Evolutionary conservation across 441 rosid species (phyloP).

Genomic region (Raphanus hybrid): DNA sequence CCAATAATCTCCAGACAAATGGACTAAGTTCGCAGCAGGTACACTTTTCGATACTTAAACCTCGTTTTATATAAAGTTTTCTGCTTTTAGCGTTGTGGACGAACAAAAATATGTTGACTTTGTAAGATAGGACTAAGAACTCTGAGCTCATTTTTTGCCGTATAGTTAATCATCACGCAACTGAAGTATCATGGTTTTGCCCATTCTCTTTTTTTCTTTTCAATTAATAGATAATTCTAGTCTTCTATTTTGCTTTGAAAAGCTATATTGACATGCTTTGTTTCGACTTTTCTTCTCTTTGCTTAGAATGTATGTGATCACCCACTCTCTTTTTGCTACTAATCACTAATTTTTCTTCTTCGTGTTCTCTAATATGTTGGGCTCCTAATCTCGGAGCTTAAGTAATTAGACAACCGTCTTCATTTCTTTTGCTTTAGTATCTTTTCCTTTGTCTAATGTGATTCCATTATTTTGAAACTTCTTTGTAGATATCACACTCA

Average conservation of each 20-base stretch:
- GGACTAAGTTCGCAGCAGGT: slow-evolving; percentile 32
- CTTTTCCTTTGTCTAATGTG: background rate
- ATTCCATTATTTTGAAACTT: background rate
- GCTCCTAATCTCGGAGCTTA: background rate
- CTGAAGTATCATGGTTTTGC: background rate
- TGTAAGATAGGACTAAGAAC: background rate
- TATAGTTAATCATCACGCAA: too few relatives aligned
- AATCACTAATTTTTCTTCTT: background rate
- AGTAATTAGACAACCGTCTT: slow-evolving; percentile 14
- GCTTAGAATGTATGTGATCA: background rate
- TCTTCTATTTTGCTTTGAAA: background rate
- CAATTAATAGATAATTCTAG: background rate
- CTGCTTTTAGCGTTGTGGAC: background rate
- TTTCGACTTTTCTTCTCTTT: slow-evolving; percentile 15
- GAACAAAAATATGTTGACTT: background rate
- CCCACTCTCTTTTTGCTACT: background rate
- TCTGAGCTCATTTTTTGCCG: background rate
- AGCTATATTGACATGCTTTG: slow-evolving; percentile 18
- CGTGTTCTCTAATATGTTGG: background rate
- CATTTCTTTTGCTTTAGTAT: slow-evolving; percentile 17
- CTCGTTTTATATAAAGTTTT: background rate
- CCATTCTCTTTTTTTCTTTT: background rate
- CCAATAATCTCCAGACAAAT: slow-evolving; percentile 22
- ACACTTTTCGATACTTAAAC: slow-evolving; percentile 12
- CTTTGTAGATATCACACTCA: slow-evolving; percentile 33